These are phyloP conservation scores for Metarhizium robertsii DNA, from an alignment of 2,329 filamentous ascomycete genomes.

Conservation along the genomic window DNA sequence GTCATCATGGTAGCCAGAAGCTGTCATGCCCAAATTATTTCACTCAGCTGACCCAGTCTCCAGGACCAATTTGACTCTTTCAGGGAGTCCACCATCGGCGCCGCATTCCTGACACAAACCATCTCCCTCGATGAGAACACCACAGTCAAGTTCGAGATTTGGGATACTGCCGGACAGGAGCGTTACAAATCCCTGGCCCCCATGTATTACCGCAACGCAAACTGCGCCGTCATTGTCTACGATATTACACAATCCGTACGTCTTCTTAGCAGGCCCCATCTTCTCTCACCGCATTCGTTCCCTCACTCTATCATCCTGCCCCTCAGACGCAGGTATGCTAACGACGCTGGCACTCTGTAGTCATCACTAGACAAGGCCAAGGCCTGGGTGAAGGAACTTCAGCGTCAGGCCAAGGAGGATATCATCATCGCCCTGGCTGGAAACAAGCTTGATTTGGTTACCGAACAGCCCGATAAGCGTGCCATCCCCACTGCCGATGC, in stretches of 20 bases:
- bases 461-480: slow-evolving; percentile 89
- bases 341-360: slow-evolving; percentile 34
- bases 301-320: neutral
- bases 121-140: slow-evolving; percentile 97
- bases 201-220: slow-evolving; percentile 99
- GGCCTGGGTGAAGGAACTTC: slow-evolving; percentile 97
- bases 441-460: slow-evolving; percentile 95
- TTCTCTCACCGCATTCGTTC: neutral
- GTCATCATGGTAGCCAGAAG: neutral
- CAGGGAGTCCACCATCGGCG: slow-evolving; percentile 95
- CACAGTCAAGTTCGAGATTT: slow-evolving; percentile 99
- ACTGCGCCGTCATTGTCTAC: slow-evolving; percentile 98
- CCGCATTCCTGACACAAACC: slow-evolving; percentile 97
- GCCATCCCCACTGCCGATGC: slow-evolving; percentile 84
- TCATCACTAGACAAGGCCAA: slow-evolving; percentile 97
- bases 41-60: slow-evolving; percentile 9
- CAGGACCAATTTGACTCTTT: slow-evolving; percentile 98
- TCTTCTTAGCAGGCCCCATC: neutral
- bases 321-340: neutral
- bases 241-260: slow-evolving; percentile 98
- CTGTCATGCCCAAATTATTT: neutral
- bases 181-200: slow-evolving; percentile 97
- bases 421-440: slow-evolving; percentile 97
- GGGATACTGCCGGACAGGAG: slow-evolving; percentile 97
- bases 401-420: slow-evolving; percentile 98